Percentiles rank a stretch among this genome's conserved stretches.
Evolutionary conservation across 75 land plant genomes (phyloP).

Genomic region (Adiantum capillusveneris): DNA sequence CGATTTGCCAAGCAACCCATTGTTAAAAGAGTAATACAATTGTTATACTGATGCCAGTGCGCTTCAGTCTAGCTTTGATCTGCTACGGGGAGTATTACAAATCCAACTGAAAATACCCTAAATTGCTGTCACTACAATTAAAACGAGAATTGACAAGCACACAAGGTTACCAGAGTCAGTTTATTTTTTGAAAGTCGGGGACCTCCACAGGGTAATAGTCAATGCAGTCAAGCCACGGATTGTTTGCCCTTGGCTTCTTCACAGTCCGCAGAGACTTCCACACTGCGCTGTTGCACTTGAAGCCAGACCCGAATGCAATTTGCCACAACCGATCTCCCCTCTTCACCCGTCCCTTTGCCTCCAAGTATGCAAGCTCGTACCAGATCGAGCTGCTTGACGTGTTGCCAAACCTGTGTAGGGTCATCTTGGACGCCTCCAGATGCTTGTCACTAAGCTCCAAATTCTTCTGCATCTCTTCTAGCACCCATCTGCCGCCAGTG

Average conservation of each 20-base stretch:
- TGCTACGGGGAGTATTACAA: too few relatives aligned
- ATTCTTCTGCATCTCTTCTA: slow-evolving; percentile 43
- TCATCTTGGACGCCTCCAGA: slow-evolving; percentile 43
- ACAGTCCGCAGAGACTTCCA: slow-evolving; percentile 26
- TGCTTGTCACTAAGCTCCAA: slow-evolving; percentile 28
- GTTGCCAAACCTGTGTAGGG: slow-evolving; percentile 51
- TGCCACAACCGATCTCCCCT: slow-evolving; percentile 36
- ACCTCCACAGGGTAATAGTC: slow-evolving; percentile 28
- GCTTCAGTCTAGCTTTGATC: too few relatives aligned
- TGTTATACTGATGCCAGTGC: too few relatives aligned
- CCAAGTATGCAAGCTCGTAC: slow-evolving; percentile 39
- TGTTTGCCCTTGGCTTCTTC: slow-evolving; percentile 11
- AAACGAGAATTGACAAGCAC: too few relatives aligned
- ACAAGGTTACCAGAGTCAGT: too few relatives aligned
- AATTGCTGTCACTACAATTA: too few relatives aligned
- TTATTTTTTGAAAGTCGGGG: slow-evolving; percentile 9
- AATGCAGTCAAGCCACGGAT: slow-evolving; percentile 42
- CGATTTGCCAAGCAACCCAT: too few relatives aligned
- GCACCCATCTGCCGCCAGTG: slow-evolving; percentile 35
- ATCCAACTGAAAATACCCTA: too few relatives aligned
- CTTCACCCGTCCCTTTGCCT: slow-evolving; percentile 32
- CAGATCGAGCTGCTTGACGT: slow-evolving; percentile 37
- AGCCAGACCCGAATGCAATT: slow-evolving; percentile 40
- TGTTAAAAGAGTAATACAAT: too few relatives aligned
- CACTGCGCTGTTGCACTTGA: slow-evolving; percentile 40